Evolutionary conservation across 106 monocot species (phyloP), one percentile per base, ranked within the genome.

Genomic region (Gastrodia elata): DNA sequence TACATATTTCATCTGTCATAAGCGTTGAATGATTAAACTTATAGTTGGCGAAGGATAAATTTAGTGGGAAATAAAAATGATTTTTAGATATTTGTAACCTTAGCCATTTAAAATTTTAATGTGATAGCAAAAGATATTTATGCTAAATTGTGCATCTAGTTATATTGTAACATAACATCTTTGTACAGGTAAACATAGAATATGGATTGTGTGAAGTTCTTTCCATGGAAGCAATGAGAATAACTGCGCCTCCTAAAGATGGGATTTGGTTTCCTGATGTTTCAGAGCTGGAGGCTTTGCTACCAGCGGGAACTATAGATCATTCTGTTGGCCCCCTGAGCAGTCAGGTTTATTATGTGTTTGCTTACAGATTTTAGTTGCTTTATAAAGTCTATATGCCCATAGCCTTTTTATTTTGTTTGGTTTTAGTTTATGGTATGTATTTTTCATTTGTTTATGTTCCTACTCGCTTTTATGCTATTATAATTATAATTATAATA

Each of bases 141-240:
- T n/a, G n/a, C n/a, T n/a, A n/a, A n/a, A n/a, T n/a, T n/a, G n/a
- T n/a, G n/a, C n/a, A n/a, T n/a, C n/a, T n/a, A n/a, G n/a, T n/a
- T n/a, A n/a, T n/a, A n/a, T n/a, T n/a, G 56, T n/a, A 24, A 6
- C 18, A 15, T 57, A 16, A 30, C 64, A 9, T 64, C 32, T 68
- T 38, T 77, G 34, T 68, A 38, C 81, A 95, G 94, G 91, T 84
- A n/a, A 87, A 89, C 40, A 87, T 95, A 64, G 94, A 95, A 69
- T 87, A 87, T 49, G 94, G 94, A 27, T 70, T 91, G 56, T 89
- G 85, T 69, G 94, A 95, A 82, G 69, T 87, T 41, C 42, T 95
- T 32, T 82, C 75, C 33, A 39, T 69, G 20, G 71, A 38, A 64
- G 65, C 89, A 61, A 90, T 92, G 42, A 52, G 77, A 7, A 9